Percentiles rank a stretch among this genome's conserved stretches.
These are phyloP conservation scores for Pyrenophora tritici-repentis DNA, from an alignment of 2,329 filamentous ascomycete species.

Conservation along the genomic window DNA sequence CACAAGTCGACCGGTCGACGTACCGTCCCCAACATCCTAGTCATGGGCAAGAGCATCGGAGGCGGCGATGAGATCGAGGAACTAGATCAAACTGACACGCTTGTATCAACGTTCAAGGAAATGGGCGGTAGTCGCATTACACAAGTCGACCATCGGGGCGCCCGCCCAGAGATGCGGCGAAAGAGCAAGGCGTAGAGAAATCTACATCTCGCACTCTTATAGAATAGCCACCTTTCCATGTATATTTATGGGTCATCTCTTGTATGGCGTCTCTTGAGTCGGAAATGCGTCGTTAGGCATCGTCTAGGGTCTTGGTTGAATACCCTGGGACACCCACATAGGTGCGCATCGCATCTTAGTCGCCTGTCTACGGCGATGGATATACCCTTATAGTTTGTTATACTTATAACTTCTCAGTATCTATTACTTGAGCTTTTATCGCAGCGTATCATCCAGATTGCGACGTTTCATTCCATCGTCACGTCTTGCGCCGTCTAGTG, in stretches of 20 bases:
- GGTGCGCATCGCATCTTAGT: slow-evolving; percentile 4
- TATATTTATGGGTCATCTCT: not conserved
- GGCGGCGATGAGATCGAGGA: slow-evolving; percentile 84
- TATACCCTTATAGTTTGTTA: slow-evolving; percentile 22
- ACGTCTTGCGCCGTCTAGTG: no score
- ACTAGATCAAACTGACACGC: slow-evolving; percentile 64
- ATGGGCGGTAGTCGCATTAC: slow-evolving; percentile 72
- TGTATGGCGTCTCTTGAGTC: not conserved
- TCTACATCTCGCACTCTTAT: not conserved
- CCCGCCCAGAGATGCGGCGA: slow-evolving; percentile 15
- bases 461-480: no score
- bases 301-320: slow-evolving; percentile 5
- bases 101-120: slow-evolving; percentile 72
- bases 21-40: slow-evolving; percentile 90
- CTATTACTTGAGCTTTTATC: no score
- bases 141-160: slow-evolving; percentile 31
- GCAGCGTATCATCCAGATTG: no score
- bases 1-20: slow-evolving; percentile 74
- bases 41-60: slow-evolving; percentile 87
- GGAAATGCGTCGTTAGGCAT: not conserved
- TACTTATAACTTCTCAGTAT: not conserved
- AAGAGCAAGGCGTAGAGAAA: slow-evolving; percentile 8
- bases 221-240: not conserved
- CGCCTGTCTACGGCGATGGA: slow-evolving; percentile 13
- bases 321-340: slow-evolving; percentile 13